Conservation (phyloP, 1,284 basidiomycete genomes). For the Fomitopsis pinicola region DNA sequence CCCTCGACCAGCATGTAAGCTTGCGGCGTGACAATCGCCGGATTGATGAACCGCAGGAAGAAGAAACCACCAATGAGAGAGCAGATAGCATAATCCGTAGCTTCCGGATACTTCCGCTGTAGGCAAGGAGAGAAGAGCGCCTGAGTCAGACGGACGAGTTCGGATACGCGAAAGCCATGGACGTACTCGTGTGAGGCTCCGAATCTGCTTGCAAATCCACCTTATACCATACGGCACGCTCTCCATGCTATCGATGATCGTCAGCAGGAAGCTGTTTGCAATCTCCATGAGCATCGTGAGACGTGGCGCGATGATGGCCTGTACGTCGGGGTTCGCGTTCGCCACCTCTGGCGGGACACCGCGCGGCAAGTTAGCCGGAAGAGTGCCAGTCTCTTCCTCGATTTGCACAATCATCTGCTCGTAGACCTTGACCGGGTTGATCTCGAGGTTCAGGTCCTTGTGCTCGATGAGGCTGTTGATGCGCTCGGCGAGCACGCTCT, state of each 20-base stretch:
- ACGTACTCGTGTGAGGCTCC: constrained; percentile 87
- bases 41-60: constrained; percentile 99
- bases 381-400: constrained; percentile 90
- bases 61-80: constrained; percentile 99
- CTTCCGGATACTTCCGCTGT: constrained; percentile 94
- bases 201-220: constrained; percentile 99
- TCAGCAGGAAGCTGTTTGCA: constrained; percentile 93
- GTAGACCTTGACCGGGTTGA: constrained; percentile 98
- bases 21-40: constrained; percentile 99
- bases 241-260: constrained; percentile 97
- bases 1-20: constrained; percentile 99
- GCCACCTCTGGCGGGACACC: constrained; percentile 95
- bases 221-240: constrained; percentile 98
- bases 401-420: constrained; percentile 99
- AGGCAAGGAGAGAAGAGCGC: neutral
- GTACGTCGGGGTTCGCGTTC: constrained; percentile 89
- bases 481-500: constrained; percentile 93
- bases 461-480: constrained; percentile 99
- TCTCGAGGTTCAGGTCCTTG: constrained; percentile 97
- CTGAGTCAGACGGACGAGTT: neutral
- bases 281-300: constrained; percentile 99
- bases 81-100: constrained; percentile 90
- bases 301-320: constrained; percentile 94
- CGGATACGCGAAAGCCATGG: neutral
- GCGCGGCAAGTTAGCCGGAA: constrained; percentile 87